A percentile compares a stretch with the other conserved stretches of the same genome.
Evolutionary conservation across 1,284 basidiomycete genomes (phyloP).

Genomic region (Exsudoporus floridanus): DNA sequence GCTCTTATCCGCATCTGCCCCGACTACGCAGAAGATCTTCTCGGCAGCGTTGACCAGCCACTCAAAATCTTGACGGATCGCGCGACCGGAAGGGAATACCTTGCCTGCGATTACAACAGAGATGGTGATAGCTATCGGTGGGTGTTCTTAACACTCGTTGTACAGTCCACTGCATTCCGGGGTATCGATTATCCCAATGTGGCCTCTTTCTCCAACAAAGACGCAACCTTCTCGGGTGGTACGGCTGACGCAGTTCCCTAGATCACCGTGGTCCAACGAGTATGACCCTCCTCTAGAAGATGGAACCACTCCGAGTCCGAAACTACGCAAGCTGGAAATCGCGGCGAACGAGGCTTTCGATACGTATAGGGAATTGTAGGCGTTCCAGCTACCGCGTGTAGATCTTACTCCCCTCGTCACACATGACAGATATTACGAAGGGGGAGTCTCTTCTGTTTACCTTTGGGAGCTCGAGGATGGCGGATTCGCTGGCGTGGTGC

Average conservation of each 20-base stretch:
- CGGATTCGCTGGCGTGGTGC: slow-evolving; percentile 93
- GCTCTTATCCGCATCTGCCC: slow-evolving; percentile 83
- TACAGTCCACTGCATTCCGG: not conserved
- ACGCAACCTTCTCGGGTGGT: not conserved
- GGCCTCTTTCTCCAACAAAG: not conserved
- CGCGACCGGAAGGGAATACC: slow-evolving; percentile 81
- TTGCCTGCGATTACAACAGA: slow-evolving; percentile 97
- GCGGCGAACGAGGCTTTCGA: slow-evolving; percentile 96
- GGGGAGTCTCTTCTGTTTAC: slow-evolving; percentile 96
- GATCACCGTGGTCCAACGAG: slow-evolving; percentile 96
- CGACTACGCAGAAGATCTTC: slow-evolving; percentile 94
- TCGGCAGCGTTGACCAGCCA: slow-evolving; percentile 95
- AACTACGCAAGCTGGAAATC: slow-evolving; percentile 89
- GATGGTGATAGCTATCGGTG: slow-evolving; percentile 95
- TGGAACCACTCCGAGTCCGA: slow-evolving; percentile 81
- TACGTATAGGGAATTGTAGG: slow-evolving; percentile 93
- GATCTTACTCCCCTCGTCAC: slow-evolving; percentile 1
- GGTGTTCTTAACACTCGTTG: slow-evolving; percentile 18
- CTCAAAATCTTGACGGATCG: slow-evolving; percentile 80
- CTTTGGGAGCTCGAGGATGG: slow-evolving; percentile 98
- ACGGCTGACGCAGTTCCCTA: slow-evolving; percentile 34
- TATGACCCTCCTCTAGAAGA: slow-evolving; percentile 89
- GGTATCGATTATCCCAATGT: not conserved
- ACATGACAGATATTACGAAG: slow-evolving; percentile 85
- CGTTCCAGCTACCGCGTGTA: slow-evolving; percentile 1